Evolutionary conservation across 805 yeast genomes (phyloP).

Genomic region (Priceomyces carsonii): DNA sequence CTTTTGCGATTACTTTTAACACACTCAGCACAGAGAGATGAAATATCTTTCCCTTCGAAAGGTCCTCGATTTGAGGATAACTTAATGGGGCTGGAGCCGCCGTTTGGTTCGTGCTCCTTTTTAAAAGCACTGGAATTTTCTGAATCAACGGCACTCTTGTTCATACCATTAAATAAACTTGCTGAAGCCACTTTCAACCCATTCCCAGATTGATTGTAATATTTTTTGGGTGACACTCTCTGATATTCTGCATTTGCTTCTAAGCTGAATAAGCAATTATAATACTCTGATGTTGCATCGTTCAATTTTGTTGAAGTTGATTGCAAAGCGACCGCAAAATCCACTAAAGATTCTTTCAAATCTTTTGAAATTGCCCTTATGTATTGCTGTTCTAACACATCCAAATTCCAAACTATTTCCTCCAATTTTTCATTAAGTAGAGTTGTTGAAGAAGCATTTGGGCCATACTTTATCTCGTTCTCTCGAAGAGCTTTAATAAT

Average conservation of each 20-base stretch:
- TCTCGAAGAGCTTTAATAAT: conserved; percentile 39
- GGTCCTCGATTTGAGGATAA: conserved; percentile 1
- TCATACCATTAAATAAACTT: not conserved
- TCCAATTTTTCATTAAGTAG: conserved; percentile 53
- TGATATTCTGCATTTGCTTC: conserved; percentile 9
- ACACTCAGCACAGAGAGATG: conserved; percentile 9
- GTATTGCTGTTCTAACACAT: conserved; percentile 53
- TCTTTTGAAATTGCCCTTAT: conserved; percentile 46
- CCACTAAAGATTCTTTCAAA: conserved; percentile 46
- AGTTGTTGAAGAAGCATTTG: conserved; percentile 41
- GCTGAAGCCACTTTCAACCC: conserved; percentile 3
- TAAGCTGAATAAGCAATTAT: conserved; percentile 9
- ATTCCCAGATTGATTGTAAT: conserved; percentile 3
- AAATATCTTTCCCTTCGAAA: conserved; percentile 1
- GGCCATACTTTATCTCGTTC: conserved; percentile 48
- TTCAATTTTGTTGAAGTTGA: conserved; percentile 23
- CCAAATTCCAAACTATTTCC: conserved; percentile 50
- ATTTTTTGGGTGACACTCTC: conserved; percentile 10
- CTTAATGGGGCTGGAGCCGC: conserved; percentile 7
- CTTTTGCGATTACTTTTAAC: conserved; percentile 6
- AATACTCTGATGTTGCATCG: conserved; percentile 21
- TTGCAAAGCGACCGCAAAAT: conserved; percentile 39
- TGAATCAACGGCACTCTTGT: not conserved
- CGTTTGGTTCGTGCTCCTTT: conserved; percentile 1
- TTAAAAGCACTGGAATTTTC: not conserved